Conservation (phyloP, 805 yeast species). For the Monosporozyma aquatica region DNA sequence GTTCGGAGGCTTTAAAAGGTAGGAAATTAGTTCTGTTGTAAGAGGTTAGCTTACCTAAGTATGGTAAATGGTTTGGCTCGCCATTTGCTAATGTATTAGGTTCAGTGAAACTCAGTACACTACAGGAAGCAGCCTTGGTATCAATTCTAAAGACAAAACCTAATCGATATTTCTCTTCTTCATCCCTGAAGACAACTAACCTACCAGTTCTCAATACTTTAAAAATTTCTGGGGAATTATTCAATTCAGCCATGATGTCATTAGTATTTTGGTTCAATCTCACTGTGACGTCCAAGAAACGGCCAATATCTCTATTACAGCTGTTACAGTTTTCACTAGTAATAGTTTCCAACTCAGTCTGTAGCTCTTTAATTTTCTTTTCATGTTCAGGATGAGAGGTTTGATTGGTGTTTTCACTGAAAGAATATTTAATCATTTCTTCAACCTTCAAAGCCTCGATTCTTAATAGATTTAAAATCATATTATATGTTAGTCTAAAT, state of each 20-base stretch:
- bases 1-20: constrained; percentile 25
- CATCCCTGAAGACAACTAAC: constrained; percentile 48
- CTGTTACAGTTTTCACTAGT: constrained; percentile 29
- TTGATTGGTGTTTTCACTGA: constrained; percentile 84
- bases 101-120: constrained; percentile 29
- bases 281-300: constrained; percentile 36
- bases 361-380: constrained; percentile 46
- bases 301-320: constrained; percentile 36
- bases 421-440: constrained; percentile 94
- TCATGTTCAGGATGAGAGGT: constrained; percentile 80
- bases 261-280: constrained; percentile 39
- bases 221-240: constrained; percentile 40
- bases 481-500: constrained; percentile 87
- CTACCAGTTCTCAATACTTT: constrained; percentile 46
- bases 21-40: constrained; percentile 24
- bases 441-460: constrained; percentile 95
- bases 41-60: constrained; percentile 21
- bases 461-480: constrained; percentile 84
- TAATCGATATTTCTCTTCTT: constrained; percentile 27
- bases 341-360: constrained; percentile 36
- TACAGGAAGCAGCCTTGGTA: constrained; percentile 18
- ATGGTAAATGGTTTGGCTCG: constrained; percentile 31
- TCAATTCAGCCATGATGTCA: constrained; percentile 40
- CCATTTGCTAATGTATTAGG: constrained; percentile 22
- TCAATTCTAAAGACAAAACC: constrained; percentile 46